A percentile compares a stretch with the other conserved stretches of the same genome.
Evolutionary conservation across 225 moss, liverwort and hornwort genomes (phyloP).

Genomic region (Polytrichum commune): DNA sequence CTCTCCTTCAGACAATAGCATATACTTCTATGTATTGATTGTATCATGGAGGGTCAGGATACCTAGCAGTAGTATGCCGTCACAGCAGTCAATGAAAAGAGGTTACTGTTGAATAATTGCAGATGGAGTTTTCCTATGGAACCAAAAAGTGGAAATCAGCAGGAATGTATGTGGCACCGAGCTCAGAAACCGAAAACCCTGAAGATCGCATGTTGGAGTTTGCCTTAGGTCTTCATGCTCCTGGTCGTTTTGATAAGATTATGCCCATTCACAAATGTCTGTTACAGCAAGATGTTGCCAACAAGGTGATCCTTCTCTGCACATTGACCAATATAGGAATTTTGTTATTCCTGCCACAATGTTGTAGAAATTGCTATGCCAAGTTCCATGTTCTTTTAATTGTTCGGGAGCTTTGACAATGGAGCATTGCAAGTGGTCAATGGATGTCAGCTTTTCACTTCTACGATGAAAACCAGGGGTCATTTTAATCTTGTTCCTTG

Average conservation of each 20-base stretch:
- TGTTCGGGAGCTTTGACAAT: too few relatives aligned
- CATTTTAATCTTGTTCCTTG: neutral
- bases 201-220: slow-evolving; percentile 46
- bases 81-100: too few relatives aligned
- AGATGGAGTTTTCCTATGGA: slow-evolving; percentile 99
- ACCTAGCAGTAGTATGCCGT: too few relatives aligned
- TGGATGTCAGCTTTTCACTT: too few relatives aligned
- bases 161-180: slow-evolving; percentile 31
- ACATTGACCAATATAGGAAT: neutral
- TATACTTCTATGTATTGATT: too few relatives aligned
- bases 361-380: too few relatives aligned
- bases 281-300: slow-evolving; percentile 81
- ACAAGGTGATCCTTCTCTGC: slow-evolving; percentile 52
- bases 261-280: slow-evolving; percentile 83
- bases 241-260: slow-evolving; percentile 91
- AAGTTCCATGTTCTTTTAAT: too few relatives aligned
- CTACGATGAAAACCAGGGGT: too few relatives aligned
- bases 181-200: slow-evolving; percentile 29
- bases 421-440: too few relatives aligned
- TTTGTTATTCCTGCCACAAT: neutral
- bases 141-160: slow-evolving; percentile 81
- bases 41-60: too few relatives aligned
- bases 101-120: neutral
- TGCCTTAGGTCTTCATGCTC: slow-evolving; percentile 93
- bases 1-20: too few relatives aligned